Percentiles rank a stretch among this genome's conserved stretches.
Conservation (phyloP, 2,329 filamentous ascomycete species). For the Aspergillus quadricinctus region DNA sequence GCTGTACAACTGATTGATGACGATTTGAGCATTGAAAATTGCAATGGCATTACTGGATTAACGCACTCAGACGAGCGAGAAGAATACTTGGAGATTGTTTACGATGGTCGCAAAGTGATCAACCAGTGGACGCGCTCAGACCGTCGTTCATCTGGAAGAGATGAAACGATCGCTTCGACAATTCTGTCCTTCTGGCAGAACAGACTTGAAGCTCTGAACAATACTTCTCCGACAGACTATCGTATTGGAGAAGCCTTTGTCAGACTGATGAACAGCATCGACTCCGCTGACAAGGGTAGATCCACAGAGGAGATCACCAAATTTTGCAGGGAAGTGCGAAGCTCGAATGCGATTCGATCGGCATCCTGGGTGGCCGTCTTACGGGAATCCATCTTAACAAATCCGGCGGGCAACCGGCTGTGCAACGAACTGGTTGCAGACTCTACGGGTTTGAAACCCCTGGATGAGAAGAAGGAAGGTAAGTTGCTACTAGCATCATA, state of each 20-base stretch:
- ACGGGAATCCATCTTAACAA: slow-evolving; percentile 46
- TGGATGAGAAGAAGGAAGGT: slow-evolving; percentile 43
- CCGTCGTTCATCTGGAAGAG: slow-evolving; percentile 12
- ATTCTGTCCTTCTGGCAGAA: slow-evolving; percentile 31
- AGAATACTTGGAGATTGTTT: slow-evolving; percentile 51
- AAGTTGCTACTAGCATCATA: slow-evolving; percentile 9
- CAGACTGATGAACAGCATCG: slow-evolving; percentile 34
- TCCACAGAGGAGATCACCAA: slow-evolving; percentile 30
- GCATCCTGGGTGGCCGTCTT: slow-evolving; percentile 47
- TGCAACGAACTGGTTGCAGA: slow-evolving; percentile 60
- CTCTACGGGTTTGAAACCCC: slow-evolving; percentile 51
- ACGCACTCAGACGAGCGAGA: slow-evolving; percentile 47
- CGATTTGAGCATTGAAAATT: slow-evolving; percentile 53
- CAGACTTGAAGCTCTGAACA: slow-evolving; percentile 28
- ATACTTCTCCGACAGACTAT: slow-evolving; percentile 32
- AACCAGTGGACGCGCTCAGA: slow-evolving; percentile 37
- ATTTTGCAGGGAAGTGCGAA: slow-evolving; percentile 32
- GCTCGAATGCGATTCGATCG: slow-evolving; percentile 44
- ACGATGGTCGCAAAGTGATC: slow-evolving; percentile 47
- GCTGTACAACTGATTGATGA: slow-evolving; percentile 56
- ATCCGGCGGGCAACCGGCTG: slow-evolving; percentile 46
- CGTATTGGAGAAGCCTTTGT: slow-evolving; percentile 39
- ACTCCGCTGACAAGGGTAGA: slow-evolving; percentile 20
- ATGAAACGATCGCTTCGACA: slow-evolving; percentile 19
- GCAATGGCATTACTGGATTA: slow-evolving; percentile 51